Evolutionary conservation across 257 asterid species (phyloP), one percentile per base, ranked within the genome.

Genomic region (Apocynum venetum): DNA sequence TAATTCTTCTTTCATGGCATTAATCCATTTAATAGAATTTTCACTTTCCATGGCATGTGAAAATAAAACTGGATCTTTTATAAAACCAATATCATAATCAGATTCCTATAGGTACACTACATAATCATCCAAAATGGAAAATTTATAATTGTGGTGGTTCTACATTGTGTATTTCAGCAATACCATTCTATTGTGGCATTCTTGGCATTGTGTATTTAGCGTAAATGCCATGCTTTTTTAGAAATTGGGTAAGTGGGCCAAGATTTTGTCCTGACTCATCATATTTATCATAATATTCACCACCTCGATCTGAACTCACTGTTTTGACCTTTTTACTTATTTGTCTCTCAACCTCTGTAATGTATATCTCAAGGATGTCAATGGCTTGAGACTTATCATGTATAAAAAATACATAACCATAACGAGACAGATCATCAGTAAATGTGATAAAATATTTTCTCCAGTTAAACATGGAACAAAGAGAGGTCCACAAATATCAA

Each of bases 221-320:
- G 0, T 15, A 0, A 35, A 72, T 72, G 2, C 31, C 61, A 35
- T 40, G 31, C n/a, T 3, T 51, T 52, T 15, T 72, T 63, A 51
- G 12, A 6, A 46, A 72, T 12, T 48, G 20, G 14, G 43, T 46
- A 36, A 72, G 51, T 3, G 63, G 76, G 6, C 46, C 48, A 3
- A 19, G 35, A 72, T 41, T 31, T 72, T 72, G 64, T 47, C 64
- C 48, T 49, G n/a, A 12, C 10, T 6, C 31, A 17, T 72, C 47
- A 72, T 72, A 55, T 36, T 38, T 49, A 25, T 20, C 64, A 52
- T 71, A 46, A 51, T 9, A 71, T 35, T 51, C 76, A 72, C 76
- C 76, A 48, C 64, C 75, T 46, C 35, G 35, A 8, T 72, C 31
- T 10, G 4, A 52, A 19, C 25, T 52, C 0, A 51, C 3, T 20